Evolutionary conservation across 2,329 filamentous ascomycete species (phyloP), one percentile per base, ranked within the genome.

Genomic region (Gliomastix tumulicola): DNA sequence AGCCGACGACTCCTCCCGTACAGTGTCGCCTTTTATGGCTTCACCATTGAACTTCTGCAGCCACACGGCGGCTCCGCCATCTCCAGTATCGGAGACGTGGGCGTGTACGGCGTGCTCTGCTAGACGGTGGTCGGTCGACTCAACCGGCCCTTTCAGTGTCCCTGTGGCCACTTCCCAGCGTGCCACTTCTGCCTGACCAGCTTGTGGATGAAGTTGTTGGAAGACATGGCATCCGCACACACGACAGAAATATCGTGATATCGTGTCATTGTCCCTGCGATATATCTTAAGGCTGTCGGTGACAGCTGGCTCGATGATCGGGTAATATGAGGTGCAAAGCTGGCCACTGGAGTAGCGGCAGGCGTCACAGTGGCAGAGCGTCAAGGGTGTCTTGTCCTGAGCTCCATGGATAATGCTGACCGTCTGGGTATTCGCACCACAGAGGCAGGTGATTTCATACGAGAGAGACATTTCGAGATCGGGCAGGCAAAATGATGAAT

Each of bases 101-200:
- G 47, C 22, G 38, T 59, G 52, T 25, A 38, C 37, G 1, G 22
- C 39, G n/a, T 32, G 34, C 23, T 16, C 25, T 18, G 35, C 30
- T 9, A 9, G 12, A 13, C 19, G 17, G 9, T 30, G 32, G 0
- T 17, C 21, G 5, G 23, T 15, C 25, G 22, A 8, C 9, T 35
- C 20, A 19, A 41, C 3, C 36, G 39, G 25, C 44, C 42, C 10
- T 20, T 41, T 35, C 18, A 65, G 51, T 3, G 54, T 46, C 1
- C 63, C 62, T 1, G 65, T 65, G 9, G 62, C 59, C 3, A 60
- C 57, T 18, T 48, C 52, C 63, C 60, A 65, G 4, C 32, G 23
- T 34, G 21, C 15, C 10, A 15, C 11, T 3, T 17, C 13, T 32
- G 6, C 17, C 6, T 8, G 20, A 32, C 7, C 19, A 7, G n/a